Evolutionary conservation across 1,139 yeast species (phyloP), one percentile per base, ranked within the genome.

Genomic region (Sugiyamaella japonica): DNA sequence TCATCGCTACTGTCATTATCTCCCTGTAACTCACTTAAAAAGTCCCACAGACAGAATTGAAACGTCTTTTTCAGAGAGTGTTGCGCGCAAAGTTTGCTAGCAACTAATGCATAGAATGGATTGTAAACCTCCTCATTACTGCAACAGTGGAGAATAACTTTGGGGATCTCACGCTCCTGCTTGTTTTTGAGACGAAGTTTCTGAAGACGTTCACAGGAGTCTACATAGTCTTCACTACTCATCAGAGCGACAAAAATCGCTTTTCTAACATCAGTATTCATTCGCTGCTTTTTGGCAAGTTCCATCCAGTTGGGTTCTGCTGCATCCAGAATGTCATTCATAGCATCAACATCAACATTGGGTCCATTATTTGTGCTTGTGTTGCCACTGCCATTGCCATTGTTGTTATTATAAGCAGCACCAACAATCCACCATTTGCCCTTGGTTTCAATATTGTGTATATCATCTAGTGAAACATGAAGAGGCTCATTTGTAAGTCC

Each of bases 391-490:
- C n/a, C n/a, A n/a, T 29, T 17, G 13, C 36, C 9, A n/a, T 29
- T 25, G 13, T 58, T 59, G 47, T 69, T 73, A 45, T 83, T 87
- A 97, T 98, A 93, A 0, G 99, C 97, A 2, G 98, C 88, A 45
- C 99, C 99, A 37, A 95, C 91, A 43, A 93, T 76, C 99, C 99
- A 95, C 99, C 99, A 95, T 70, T 91, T 93, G 54, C 99, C 99
- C 60, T 84, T 81, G 0, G 85, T 81, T 10, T 84, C 88, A 29
- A 89, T 79, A 59, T 81, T 82, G 50, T 81, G 82, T 56, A 95
- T 90, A 72, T 95, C 99, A 48, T 82, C 85, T 34, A 95, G 74
- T 1, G 89, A 76, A 0, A 93, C 98, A 63, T 88, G 90, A 32
- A 95, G 76, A 1, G 99, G 89, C 53, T 93, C 99, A 6, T 17